Percentiles rank a stretch among this genome's conserved stretches.
phyloP scores from a whole-genome alignment of 768 basidiomycete species.

The Tubosaeta brunneosetosa region DNA sequence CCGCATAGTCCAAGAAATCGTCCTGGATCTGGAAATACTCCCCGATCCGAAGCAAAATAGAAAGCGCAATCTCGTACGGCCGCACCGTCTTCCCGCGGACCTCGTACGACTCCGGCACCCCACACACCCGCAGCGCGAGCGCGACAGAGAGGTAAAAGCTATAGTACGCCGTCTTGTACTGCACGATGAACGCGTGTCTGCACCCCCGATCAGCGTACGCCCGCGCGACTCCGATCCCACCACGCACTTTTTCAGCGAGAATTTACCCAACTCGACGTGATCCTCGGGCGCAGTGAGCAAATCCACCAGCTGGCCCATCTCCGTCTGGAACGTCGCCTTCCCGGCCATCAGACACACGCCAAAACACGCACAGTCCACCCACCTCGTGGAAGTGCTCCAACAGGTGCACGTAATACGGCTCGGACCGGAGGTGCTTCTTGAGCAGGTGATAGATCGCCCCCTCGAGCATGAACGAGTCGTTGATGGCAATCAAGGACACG shows the following conservation, averaged over 20 bases:
- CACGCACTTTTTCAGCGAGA: constrained; percentile 69
- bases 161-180: constrained; percentile 97
- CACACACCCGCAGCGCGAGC: constrained; percentile 79
- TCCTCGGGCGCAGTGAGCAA: constrained; percentile 94
- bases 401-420: constrained; percentile 82
- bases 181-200: constrained; percentile 88
- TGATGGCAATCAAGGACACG: constrained; percentile 79
- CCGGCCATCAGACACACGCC: background rate
- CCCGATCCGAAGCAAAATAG: constrained; percentile 86
- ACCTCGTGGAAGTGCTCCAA: constrained; percentile 90
- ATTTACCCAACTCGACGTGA: constrained; percentile 78
- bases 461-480: constrained; percentile 96
- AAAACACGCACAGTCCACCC: constrained; percentile 12
- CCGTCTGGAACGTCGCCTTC: constrained; percentile 78
- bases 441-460: constrained; percentile 88
- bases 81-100: constrained; percentile 38
- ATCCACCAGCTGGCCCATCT: constrained; percentile 95
- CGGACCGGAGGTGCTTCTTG: constrained; percentile 77
- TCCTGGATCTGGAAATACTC: constrained; percentile 99
- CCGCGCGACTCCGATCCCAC: constrained; percentile 14
- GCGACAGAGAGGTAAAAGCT: constrained; percentile 99
- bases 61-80: constrained; percentile 68
- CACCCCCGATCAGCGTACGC: background rate
- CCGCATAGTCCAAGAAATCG: constrained; percentile 92
- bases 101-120: constrained; percentile 50